phyloP scores from a whole-genome alignment of 805 yeast species.

The Zygosaccharomyces kombuchaensis region DNA sequence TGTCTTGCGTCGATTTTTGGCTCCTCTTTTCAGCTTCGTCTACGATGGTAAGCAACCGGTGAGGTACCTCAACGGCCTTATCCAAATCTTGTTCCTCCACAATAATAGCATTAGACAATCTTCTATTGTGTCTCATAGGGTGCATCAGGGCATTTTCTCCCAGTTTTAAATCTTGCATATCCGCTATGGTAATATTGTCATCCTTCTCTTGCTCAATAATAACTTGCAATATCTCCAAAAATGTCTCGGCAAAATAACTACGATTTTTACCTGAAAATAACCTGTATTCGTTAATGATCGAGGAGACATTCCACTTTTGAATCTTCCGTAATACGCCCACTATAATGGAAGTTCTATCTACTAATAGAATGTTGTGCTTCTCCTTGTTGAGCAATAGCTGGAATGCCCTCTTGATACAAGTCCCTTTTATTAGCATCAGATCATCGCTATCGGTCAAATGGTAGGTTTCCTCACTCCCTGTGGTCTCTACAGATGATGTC shows the following conservation, averaged over 20 bases:
- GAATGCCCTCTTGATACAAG: slow-evolving; percentile 60
- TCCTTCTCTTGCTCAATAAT: slow-evolving; percentile 31
- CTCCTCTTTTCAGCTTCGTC: slow-evolving; percentile 23
- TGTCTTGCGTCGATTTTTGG: slow-evolving; percentile 7
- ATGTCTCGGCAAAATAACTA: slow-evolving; percentile 77
- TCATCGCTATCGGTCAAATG: slow-evolving; percentile 43
- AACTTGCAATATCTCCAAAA: slow-evolving; percentile 64
- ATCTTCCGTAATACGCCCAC: slow-evolving; percentile 77
- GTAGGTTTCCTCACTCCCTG: slow-evolving; percentile 10
- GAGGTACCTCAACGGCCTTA: slow-evolving; percentile 29
- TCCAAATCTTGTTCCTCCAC: slow-evolving; percentile 30
- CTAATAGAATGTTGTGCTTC: slow-evolving; percentile 63
- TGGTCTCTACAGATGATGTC: background rate
- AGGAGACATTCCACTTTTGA: slow-evolving; percentile 84
- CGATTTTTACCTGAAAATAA: slow-evolving; percentile 67
- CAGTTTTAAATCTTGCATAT: slow-evolving; percentile 8
- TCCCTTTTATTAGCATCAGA: slow-evolving; percentile 74
- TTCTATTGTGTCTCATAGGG: slow-evolving; percentile 8
- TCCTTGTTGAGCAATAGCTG: slow-evolving; percentile 56
- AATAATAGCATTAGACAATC: slow-evolving; percentile 17
- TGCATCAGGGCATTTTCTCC: background rate
- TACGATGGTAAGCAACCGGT: slow-evolving; percentile 23
- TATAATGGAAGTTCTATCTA: slow-evolving; percentile 76
- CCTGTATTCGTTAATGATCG: slow-evolving; percentile 81
- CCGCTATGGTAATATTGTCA: slow-evolving; percentile 9